Conservation (phyloP, 441 rosid genomes). For the Metrosideros polymorpha region DNA sequence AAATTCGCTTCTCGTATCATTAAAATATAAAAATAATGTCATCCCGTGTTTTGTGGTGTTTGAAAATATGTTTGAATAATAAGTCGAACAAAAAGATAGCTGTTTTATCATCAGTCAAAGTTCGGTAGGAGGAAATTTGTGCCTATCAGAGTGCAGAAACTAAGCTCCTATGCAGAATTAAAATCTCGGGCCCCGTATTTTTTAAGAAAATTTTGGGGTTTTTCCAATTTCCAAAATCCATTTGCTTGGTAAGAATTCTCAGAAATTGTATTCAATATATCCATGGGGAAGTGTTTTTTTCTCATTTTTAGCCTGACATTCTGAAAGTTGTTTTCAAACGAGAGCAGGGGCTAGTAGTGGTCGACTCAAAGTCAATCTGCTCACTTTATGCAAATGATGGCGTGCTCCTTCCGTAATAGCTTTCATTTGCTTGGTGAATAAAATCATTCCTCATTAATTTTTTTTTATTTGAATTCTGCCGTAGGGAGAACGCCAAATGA, state of each 20-base stretch:
- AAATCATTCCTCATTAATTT: no score
- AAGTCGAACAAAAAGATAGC: no score
- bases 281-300: background rate
- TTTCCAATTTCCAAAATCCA: background rate
- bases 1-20: no score
- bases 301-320: background rate
- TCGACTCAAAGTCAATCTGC: background rate
- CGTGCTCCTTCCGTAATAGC: background rate
- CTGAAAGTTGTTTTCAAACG: background rate
- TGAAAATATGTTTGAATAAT: no score
- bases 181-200: background rate
- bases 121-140: no score
- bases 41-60: no score
- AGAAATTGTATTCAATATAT: fast-evolving
- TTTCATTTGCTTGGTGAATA: background rate
- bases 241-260: background rate
- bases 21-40: no score
- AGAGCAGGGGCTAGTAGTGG: background rate
- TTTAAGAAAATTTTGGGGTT: background rate
- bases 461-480: background rate
- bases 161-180: no score
- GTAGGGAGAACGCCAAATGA: background rate
- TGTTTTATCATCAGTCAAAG: no score
- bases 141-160: no score
- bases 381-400: background rate